Evolutionary conservation across 495 filamentous ascomycete species (phyloP).

Genomic region (Penicillium samsonianum): DNA sequence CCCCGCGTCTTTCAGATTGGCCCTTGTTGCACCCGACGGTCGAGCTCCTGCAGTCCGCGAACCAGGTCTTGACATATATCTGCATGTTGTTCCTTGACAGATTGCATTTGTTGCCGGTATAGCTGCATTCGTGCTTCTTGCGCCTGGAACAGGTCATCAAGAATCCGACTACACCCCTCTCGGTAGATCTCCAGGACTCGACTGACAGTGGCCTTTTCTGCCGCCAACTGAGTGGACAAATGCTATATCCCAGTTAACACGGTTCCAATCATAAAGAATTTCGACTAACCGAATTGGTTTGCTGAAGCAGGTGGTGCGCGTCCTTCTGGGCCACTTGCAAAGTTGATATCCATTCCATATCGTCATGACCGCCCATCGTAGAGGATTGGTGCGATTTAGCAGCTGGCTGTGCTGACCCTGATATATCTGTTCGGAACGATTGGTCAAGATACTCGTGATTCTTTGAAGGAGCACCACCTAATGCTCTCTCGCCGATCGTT

Average conservation of each 20-base stretch:
- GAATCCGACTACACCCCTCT: slow-evolving; percentile 34
- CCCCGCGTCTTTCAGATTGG: slow-evolving; percentile 4
- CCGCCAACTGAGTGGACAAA: slow-evolving; percentile 31
- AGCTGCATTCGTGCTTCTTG: slow-evolving; percentile 37
- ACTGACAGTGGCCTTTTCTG: slow-evolving; percentile 34
- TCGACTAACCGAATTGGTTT: slow-evolving; percentile 31
- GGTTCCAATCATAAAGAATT: not conserved
- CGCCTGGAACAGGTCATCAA: slow-evolving; percentile 36
- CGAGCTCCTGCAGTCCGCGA: slow-evolving; percentile 32
- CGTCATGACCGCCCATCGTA: not conserved
- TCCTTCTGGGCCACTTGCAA: slow-evolving; percentile 28
- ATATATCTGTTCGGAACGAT: slow-evolving; percentile 2
- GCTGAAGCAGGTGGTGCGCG: slow-evolving; percentile 22
- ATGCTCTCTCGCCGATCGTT: slow-evolving; percentile 6
- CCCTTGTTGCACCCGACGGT: slow-evolving; percentile 27
- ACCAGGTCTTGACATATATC: slow-evolving; percentile 38
- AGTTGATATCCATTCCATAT: slow-evolving; percentile 28
- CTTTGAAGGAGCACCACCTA: not conserved
- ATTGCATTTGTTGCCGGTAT: slow-evolving; percentile 35
- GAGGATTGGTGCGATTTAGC: not conserved
- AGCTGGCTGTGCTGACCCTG: not conserved
- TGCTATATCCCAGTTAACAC: slow-evolving; percentile 18
- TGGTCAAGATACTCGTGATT: slow-evolving; percentile 1
- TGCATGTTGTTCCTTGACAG: slow-evolving; percentile 35
- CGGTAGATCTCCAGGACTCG: slow-evolving; percentile 35